Evolutionary conservation across 805 yeast species (phyloP).

Genomic region (Metschnikowia proteae): DNA sequence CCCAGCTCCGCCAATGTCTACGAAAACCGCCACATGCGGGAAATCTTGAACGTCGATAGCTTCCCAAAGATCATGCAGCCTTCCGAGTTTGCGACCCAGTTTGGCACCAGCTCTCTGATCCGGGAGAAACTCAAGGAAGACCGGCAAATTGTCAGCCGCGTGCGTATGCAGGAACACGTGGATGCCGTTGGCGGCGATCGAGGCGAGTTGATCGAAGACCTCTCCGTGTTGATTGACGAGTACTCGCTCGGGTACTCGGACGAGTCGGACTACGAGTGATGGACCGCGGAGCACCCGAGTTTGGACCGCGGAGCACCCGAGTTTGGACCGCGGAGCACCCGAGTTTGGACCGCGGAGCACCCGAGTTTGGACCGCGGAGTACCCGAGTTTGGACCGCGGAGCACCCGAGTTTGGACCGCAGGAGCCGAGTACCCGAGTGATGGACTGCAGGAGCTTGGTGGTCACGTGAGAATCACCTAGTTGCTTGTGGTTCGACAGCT

Average conservation of each 20-base stretch:
- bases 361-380: too few species aligned
- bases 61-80: conserved; percentile 24
- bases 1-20: conserved; percentile 2
- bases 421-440: too few species aligned
- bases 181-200: conserved; percentile 44
- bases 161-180: conserved; percentile 17
- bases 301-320: too few species aligned
- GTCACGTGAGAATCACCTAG: not conserved
- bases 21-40: conserved; percentile 17
- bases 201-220: conserved; percentile 49
- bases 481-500: not conserved
- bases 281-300: too few species aligned
- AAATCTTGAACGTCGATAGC: conserved; percentile 25
- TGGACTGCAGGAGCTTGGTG: not conserved
- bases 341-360: too few species aligned
- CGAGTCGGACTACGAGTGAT: conserved; percentile 13
- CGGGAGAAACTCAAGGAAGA: conserved; percentile 26
- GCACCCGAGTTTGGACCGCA: too few species aligned
- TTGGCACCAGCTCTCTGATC: conserved; percentile 23
- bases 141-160: conserved; percentile 18
- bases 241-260: conserved; percentile 50
- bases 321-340: too few species aligned
- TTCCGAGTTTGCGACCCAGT: conserved; percentile 18
- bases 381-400: too few species aligned
- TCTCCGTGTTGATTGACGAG: conserved; percentile 41